A percentile compares a stretch with the other conserved stretches of the same genome.
Evolutionary conservation across 1,284 basidiomycete genomes (phyloP).

Genomic region (Ceratobasidium sp.): DNA sequence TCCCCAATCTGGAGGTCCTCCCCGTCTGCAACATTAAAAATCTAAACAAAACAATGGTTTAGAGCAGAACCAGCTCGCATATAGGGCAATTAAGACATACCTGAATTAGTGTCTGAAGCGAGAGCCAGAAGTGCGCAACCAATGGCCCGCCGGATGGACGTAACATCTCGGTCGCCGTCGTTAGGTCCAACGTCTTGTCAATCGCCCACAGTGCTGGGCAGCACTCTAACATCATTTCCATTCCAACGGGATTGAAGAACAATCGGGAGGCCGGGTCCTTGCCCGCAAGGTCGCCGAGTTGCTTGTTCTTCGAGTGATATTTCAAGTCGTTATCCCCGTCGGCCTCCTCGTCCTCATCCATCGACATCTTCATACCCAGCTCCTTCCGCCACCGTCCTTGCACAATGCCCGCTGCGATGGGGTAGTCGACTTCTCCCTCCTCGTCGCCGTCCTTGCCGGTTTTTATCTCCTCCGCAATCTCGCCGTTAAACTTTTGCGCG

Average conservation of each 20-base stretch:
- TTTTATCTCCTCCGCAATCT: not conserved
- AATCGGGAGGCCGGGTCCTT: not conserved
- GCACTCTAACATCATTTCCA: constrained; percentile 5
- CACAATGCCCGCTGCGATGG: not conserved
- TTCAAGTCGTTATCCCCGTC: not conserved
- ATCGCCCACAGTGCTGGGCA: not conserved
- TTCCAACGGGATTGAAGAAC: constrained; percentile 5
- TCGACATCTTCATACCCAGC: not conserved
- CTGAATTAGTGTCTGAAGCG: not conserved
- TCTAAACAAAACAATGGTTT: too few relatives aligned
- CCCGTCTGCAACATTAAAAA: too few relatives aligned
- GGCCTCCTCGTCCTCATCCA: not conserved
- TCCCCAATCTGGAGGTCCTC: too few relatives aligned
- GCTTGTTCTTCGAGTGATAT: not conserved
- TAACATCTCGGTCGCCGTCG: not conserved
- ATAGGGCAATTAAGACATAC: not conserved
- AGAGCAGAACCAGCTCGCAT: too few relatives aligned
- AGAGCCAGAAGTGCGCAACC: not conserved
- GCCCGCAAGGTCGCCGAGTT: not conserved
- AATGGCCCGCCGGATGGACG: not conserved
- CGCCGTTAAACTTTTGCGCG: not conserved
- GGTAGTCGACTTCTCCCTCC: not conserved
- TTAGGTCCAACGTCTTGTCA: not conserved
- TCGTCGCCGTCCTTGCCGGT: not conserved
- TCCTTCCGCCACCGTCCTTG: constrained; percentile 6